Conservation (phyloP, 345 rosid species). For the Hibiscus trionum region DNA sequence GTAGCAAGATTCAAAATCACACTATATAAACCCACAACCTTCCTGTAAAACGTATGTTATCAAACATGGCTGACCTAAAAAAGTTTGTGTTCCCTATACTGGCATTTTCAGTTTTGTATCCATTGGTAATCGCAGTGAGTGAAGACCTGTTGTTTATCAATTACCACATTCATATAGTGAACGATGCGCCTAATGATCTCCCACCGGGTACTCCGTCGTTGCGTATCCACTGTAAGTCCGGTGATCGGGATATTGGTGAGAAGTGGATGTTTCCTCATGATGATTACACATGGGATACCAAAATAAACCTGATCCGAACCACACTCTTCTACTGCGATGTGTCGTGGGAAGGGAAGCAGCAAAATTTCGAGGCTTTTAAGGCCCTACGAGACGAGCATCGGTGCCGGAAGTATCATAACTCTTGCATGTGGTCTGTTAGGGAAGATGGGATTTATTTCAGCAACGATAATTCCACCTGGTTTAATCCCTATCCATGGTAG, state of each 20-base stretch:
- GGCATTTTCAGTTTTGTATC: neutral
- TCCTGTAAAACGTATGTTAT: neutral
- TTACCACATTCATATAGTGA: no score
- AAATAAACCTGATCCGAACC: neutral
- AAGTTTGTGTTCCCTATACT: neutral
- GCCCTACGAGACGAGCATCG: constrained; percentile 5
- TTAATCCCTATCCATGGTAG: neutral
- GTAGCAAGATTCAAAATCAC: no score
- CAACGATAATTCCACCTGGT: neutral
- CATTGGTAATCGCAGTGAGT: neutral
- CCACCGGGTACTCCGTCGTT: neutral
- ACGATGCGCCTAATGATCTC: neutral
- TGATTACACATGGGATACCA: neutral
- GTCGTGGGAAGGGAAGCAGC: neutral
- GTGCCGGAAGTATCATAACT: neutral
- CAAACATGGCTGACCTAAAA: neutral
- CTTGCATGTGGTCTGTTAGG: neutral
- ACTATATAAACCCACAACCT: no score
- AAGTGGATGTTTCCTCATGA: neutral
- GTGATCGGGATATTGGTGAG: neutral
- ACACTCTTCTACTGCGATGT: constrained; percentile 3
- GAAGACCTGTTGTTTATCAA: neutral
- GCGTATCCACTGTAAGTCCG: neutral
- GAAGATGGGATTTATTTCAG: neutral
- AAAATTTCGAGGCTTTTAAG: neutral